Evolutionary conservation across 495 filamentous ascomycete genomes (phyloP), one percentile per base, ranked within the genome.

Genomic region (Penicillium goetzii): DNA sequence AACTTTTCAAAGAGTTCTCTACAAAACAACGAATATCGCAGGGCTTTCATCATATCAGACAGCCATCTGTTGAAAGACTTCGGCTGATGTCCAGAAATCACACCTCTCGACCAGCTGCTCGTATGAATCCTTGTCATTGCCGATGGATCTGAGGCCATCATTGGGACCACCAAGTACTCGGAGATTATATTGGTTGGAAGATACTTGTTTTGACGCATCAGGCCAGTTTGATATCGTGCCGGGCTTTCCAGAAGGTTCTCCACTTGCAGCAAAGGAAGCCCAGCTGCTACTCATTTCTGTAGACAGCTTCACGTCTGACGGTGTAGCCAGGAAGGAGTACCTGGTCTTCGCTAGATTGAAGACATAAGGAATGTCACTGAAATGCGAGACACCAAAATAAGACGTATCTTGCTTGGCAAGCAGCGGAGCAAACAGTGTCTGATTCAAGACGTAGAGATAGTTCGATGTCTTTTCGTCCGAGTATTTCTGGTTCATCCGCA

Each of bases 331-430:
- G 38, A 49, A 45, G 1, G 64, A 55, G 25, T 58, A 66, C 10
- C 49, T 47, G 10, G 64, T 66, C 49, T 57, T 66, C 12, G 55
- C 55, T 55, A 54, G 47, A 17, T 66, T 62, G 47, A 66, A 66
- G 15, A 61, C 64, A 33, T 59, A 66, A 11, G 64, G 64, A 33
- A 66, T 61, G 32, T 66, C 64, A 40, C 64, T 66, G 40, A 66
- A 62, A 28, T 66, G 64, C 8, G 58, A 54, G 10, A 62, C 59
- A 21, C 56, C 53, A 38, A 57, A 47, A 26, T 58, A 66, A 9
- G 54, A 30, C 2, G 32, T 49, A 5, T 21, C 19, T 1, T 40
- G 15, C 10, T 49, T 17, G 3, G 26, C 55, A n/a, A 58, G 34
- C 17, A 59, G 26, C 8, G 55, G 54, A 26, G 54, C 21, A 32